These are phyloP conservation scores for Magnolia sinica DNA, from an alignment of 164 flowering plant species.

Conservation along the genomic window DNA sequence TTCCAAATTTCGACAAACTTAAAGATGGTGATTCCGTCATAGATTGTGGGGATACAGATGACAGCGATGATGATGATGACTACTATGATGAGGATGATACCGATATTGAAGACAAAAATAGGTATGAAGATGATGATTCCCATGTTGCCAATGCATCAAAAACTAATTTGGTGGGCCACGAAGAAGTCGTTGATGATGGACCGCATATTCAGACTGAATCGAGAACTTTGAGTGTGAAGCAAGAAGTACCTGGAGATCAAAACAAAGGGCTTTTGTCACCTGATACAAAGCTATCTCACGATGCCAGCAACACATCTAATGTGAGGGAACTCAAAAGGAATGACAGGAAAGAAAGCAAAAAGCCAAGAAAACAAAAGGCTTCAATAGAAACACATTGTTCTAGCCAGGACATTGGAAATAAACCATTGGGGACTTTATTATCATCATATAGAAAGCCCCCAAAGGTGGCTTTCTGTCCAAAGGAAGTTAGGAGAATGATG, in stretches of 20 bases:
- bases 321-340: slow-evolving; percentile 13
- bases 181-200: slow-evolving; percentile 7
- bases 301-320: neutral
- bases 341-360: slow-evolving; percentile 17
- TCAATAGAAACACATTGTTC: slow-evolving; percentile 13
- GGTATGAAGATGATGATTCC: slow-evolving; percentile 14
- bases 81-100: slow-evolving; percentile 24
- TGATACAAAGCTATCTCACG: slow-evolving; percentile 1
- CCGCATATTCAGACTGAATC: slow-evolving; percentile 5
- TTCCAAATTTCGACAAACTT: slow-evolving; percentile 29
- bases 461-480: slow-evolving; percentile 54
- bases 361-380: slow-evolving; percentile 12
- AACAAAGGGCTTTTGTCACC: slow-evolving; percentile 3
- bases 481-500: slow-evolving; percentile 46
- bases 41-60: slow-evolving; percentile 38
- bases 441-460: slow-evolving; percentile 31
- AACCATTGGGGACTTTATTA: slow-evolving; percentile 18
- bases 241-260: slow-evolving; percentile 15
- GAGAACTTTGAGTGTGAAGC: slow-evolving; percentile 10
- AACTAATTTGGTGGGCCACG: slow-evolving; percentile 7
- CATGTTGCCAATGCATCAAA: slow-evolving; percentile 13
- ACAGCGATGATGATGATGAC: slow-evolving; percentile 28
- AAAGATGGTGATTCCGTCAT: slow-evolving; percentile 29
- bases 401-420: slow-evolving; percentile 16
- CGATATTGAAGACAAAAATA: slow-evolving; percentile 17